These are phyloP conservation scores for Prunus salicina DNA, from an alignment of 306 rosid genomes.

Conservation along the genomic window DNA sequence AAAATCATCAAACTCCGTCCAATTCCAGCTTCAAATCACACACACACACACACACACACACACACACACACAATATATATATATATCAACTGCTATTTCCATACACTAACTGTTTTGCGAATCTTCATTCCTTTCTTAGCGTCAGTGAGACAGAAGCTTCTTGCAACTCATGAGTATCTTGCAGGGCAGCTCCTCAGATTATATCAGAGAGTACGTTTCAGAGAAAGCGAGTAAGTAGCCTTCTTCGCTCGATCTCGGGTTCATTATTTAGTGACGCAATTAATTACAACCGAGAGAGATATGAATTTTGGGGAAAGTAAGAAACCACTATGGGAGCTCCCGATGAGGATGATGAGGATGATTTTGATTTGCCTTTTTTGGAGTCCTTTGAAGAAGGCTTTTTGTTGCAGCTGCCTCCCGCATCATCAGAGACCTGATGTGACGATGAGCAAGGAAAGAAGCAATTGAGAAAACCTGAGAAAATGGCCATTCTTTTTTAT, in stretches of 20 bases:
- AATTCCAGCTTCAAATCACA: not conserved
- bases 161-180: not conserved
- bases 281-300: constrained; percentile 5
- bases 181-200: not conserved
- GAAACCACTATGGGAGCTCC: constrained; percentile 18
- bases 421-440: not conserved
- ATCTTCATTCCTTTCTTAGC: not conserved
- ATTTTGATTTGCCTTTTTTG: not conserved
- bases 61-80: no score
- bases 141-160: not conserved
- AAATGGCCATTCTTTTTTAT: not conserved
- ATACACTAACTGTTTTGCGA: not conserved
- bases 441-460: not conserved
- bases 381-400: not conserved
- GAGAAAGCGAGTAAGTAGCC: no score
- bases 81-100: not conserved
- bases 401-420: not conserved
- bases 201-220: no score
- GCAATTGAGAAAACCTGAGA: constrained; percentile 2
- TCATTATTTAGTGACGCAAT: no score
- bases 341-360: not conserved
- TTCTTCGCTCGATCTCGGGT: no score
- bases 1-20: not conserved
- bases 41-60: no score
- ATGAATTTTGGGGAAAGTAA: constrained; percentile 14